Conservation (phyloP, 2,329 filamentous ascomycete species). For the Fusarium goolgardi region DNA sequence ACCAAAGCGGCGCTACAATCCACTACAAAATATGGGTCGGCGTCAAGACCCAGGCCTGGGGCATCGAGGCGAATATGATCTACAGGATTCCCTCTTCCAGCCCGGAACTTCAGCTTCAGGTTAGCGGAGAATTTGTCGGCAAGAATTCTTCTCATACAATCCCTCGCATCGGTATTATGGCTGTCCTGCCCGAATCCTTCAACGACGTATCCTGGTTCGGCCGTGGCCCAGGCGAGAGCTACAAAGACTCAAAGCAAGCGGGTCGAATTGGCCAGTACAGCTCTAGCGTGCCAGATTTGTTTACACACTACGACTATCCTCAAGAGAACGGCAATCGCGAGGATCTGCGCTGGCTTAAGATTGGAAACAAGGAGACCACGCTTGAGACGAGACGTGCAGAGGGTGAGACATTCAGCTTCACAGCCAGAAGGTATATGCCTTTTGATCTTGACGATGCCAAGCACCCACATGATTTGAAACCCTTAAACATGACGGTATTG, state of each 20-base stretch:
- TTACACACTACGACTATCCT: conserved; percentile 27
- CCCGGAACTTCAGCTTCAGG: background rate
- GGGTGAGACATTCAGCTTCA: conserved; percentile 19
- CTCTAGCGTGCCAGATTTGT: background rate
- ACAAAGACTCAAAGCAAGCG: conserved; percentile 28
- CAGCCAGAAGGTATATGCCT: conserved; percentile 18
- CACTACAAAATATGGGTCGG: conserved; percentile 31
- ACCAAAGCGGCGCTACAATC: fast-evolving
- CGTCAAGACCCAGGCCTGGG: conserved; percentile 15
- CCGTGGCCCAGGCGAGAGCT: conserved; percentile 20
- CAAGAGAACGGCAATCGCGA: conserved; percentile 28
- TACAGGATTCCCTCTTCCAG: conserved; percentile 5
- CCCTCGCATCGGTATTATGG: conserved; percentile 20
- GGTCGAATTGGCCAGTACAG: conserved; percentile 10
- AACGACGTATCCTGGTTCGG: conserved; percentile 24
- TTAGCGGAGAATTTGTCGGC: background rate
- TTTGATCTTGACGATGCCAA: conserved; percentile 20
- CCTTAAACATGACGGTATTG: conserved; percentile 16
- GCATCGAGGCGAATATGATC: conserved; percentile 18
- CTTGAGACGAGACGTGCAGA: conserved; percentile 5
- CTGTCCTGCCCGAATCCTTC: background rate
- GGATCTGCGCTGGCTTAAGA: conserved; percentile 14
- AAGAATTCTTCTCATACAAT: conserved; percentile 14
- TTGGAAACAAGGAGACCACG: background rate
- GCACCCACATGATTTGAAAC: conserved; percentile 24